Conservation (phyloP, 768 basidiomycete species). For the Sarcomyxa edulis region DNA sequence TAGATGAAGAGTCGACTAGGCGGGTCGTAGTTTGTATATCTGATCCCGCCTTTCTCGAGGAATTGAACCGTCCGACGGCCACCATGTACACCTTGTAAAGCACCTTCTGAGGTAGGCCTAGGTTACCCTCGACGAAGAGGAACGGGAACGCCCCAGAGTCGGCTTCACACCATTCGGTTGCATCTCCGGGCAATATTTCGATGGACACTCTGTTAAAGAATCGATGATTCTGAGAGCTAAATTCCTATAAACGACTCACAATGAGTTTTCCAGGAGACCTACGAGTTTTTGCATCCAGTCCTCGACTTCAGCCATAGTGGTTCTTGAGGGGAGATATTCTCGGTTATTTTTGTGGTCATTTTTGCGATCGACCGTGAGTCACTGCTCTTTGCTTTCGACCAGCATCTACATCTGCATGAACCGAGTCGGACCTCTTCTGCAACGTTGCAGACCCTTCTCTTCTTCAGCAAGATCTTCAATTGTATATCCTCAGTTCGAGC, state of each 20-base stretch:
- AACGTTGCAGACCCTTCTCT: slow-evolving; percentile 3
- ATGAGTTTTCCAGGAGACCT: not conserved
- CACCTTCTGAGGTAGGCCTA: slow-evolving; percentile 60
- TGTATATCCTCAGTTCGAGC: not conserved
- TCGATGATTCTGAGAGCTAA: not conserved
- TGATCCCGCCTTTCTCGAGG: slow-evolving; percentile 14
- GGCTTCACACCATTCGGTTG: slow-evolving; percentile 36
- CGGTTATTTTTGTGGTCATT: not conserved
- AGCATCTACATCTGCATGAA: not conserved
- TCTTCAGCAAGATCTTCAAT: slow-evolving; percentile 1
- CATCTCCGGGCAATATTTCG: slow-evolving; percentile 59
- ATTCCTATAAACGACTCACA: not conserved
- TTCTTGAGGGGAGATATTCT: not conserved
- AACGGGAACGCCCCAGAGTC: slow-evolving; percentile 33
- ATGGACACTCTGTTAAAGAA: slow-evolving; percentile 35
- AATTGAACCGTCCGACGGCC: slow-evolving; percentile 31
- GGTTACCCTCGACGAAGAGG: slow-evolving; percentile 48
- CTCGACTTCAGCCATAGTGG: not conserved
- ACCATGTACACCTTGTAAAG: slow-evolving; percentile 47
- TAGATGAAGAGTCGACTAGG: slow-evolving; percentile 29
- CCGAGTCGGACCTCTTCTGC: no score
- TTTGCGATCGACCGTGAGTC: not conserved
- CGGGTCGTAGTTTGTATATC: slow-evolving; percentile 1
- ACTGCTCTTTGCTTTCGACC: not conserved
- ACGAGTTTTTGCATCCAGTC: not conserved